Evolutionary conservation across 331 rosid genomes (phyloP).

Genomic region (Prunus yedoensis): DNA sequence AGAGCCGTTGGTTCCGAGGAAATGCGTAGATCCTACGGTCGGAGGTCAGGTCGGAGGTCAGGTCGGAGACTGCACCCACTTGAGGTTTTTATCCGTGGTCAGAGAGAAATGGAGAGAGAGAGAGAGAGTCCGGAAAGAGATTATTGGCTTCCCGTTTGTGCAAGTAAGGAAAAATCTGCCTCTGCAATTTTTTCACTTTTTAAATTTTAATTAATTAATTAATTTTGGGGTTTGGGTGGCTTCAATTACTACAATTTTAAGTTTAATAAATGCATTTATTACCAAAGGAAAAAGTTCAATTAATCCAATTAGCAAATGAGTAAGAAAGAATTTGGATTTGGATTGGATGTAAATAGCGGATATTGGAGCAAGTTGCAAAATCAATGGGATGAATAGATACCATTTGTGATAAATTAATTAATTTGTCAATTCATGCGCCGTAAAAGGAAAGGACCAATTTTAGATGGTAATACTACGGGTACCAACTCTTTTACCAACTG

Average conservation of each 20-base stretch:
- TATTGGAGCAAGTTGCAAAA: no score
- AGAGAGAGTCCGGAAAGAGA: background rate
- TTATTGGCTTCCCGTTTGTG: no score
- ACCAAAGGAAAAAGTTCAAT: background rate
- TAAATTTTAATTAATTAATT: no score
- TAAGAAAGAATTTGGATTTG: background rate
- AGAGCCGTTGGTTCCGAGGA: background rate
- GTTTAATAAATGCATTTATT: background rate
- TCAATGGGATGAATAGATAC: no score
- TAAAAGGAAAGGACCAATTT: no score
- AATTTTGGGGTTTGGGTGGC: background rate
- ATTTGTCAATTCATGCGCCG: no score
- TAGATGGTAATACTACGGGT: no score
- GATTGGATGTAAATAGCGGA: background rate
- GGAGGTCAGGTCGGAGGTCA: background rate
- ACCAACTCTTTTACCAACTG: no score
- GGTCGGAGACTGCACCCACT: background rate
- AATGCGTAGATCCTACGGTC: background rate
- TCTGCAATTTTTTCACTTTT: background rate
- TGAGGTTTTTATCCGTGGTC: background rate
- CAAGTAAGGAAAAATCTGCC: background rate
- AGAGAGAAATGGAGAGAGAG: background rate
- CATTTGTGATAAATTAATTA: no score
- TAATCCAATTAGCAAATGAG: no score
- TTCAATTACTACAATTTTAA: background rate